A percentile compares a stretch with the other conserved stretches of the same genome.
These are phyloP conservation scores for Coemansia sp. DNA, from an alignment of 192 early-diverging fungal genomes.

Conservation along the genomic window DNA sequence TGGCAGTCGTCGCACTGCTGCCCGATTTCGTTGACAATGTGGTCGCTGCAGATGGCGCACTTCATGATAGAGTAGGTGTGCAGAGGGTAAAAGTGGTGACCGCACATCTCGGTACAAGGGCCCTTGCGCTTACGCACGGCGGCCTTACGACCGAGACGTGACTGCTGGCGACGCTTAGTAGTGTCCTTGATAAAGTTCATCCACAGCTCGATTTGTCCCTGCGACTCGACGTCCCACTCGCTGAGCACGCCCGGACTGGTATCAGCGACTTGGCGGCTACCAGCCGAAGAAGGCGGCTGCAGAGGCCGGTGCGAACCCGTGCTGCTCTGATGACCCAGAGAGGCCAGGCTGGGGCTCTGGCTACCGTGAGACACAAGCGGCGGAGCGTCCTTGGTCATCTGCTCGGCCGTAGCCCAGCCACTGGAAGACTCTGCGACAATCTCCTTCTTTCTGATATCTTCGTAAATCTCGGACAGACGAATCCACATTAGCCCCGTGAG, in stretches of 20 bases:
- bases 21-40: conserved; percentile 85
- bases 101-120: conserved; percentile 83
- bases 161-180: conserved; percentile 47
- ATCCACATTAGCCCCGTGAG: conserved; percentile 91
- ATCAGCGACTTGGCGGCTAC: conserved; percentile 5
- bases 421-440: conserved; percentile 62
- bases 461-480: conserved; percentile 90
- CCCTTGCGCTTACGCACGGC: conserved; percentile 82
- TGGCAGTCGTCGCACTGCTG: conserved; percentile 97
- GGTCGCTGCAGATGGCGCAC: conserved; percentile 94
- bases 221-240: conserved; percentile 84
- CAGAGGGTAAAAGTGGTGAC: conserved; percentile 91
- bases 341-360: conserved; percentile 16
- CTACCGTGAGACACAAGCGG: conserved; percentile 8
- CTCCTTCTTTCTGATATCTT: conserved; percentile 78
- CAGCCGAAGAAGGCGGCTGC: neutral
- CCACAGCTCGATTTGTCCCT: conserved; percentile 84
- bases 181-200: conserved; percentile 78
- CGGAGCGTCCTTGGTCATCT: conserved; percentile 32
- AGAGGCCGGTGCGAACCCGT: conserved; percentile 8
- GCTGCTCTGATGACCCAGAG: conserved; percentile 19
- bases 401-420: conserved; percentile 55
- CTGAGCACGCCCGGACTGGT: conserved; percentile 49
- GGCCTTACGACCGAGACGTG: conserved; percentile 71
- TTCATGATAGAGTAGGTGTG: conserved; percentile 98